These are phyloP conservation scores for Dalbergia cochinchinensis DNA, from an alignment of 306 rosid genomes.

Conservation along the genomic window DNA sequence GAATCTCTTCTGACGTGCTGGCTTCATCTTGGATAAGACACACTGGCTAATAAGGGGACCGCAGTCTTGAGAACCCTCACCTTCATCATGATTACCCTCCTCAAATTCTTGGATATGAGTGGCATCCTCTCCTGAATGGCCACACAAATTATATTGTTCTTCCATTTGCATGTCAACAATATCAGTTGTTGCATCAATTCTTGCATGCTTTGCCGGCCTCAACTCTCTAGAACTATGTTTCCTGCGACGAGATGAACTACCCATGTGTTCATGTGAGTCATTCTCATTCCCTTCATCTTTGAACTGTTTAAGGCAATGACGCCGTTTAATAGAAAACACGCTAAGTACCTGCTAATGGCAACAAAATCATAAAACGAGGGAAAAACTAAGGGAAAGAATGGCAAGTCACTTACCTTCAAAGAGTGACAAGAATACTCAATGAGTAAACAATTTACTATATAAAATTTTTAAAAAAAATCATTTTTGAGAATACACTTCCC, in stretches of 20 bases:
- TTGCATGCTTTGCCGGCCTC: slow-evolving; percentile 60
- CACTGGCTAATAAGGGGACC: slow-evolving; percentile 56
- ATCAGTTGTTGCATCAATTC: slow-evolving; percentile 57
- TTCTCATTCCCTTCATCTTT: slow-evolving; percentile 52
- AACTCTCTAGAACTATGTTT: slow-evolving; percentile 51
- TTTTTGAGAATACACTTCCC: slow-evolving; percentile 35
- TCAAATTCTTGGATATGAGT: slow-evolving; percentile 50
- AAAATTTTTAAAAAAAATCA: background rate
- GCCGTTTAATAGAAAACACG: slow-evolving; percentile 67
- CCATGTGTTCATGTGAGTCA: slow-evolving; percentile 44
- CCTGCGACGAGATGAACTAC: slow-evolving; percentile 52
- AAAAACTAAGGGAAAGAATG: slow-evolving; percentile 4
- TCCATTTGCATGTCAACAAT: slow-evolving; percentile 46
- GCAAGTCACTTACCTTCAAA: slow-evolving; percentile 33
- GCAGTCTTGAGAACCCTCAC: slow-evolving; percentile 53
- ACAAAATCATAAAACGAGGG: background rate
- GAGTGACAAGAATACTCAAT: slow-evolving; percentile 27
- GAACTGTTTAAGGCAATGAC: slow-evolving; percentile 55
- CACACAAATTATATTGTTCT: slow-evolving; percentile 49
- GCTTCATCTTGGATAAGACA: slow-evolving; percentile 64
- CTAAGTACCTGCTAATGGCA: slow-evolving; percentile 79
- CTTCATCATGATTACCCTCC: slow-evolving; percentile 56
- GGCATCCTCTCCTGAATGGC: slow-evolving; percentile 51
- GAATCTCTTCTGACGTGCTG: slow-evolving; percentile 76
- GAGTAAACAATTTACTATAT: slow-evolving; percentile 6